Evolutionary conservation across 2,329 filamentous ascomycete genomes (phyloP).

Genomic region (Xylariaceae sp.): DNA sequence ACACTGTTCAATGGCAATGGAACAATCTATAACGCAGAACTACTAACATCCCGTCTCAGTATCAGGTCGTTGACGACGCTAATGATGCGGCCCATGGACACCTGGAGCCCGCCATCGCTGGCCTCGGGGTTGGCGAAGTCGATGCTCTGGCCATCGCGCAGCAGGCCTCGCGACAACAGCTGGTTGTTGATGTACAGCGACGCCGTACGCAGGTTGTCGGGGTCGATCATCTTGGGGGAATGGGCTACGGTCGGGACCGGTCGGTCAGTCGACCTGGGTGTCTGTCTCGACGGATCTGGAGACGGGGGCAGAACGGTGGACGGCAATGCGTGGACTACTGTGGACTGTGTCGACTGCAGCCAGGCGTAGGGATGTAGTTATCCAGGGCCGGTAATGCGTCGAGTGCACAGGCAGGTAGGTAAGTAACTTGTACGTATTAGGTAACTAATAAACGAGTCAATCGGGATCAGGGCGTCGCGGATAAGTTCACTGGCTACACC

Average conservation of each 20-base stretch:
- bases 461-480: neutral
- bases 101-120: slow-evolving; percentile 52
- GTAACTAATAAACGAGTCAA: neutral
- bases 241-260: neutral
- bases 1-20: no score
- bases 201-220: slow-evolving; percentile 59
- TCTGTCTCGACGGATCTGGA: neutral
- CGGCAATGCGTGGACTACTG: no score
- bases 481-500: neutral
- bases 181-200: slow-evolving; percentile 71
- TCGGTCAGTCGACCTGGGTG: neutral
- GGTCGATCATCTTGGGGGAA: slow-evolving; percentile 39
- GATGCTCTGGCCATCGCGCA: slow-evolving; percentile 66
- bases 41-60: slow-evolving; percentile 74
- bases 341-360: no score
- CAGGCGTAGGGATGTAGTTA: no score
- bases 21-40: neutral
- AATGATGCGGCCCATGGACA: slow-evolving; percentile 80
- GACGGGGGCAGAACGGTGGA: neutral
- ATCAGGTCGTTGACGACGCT: slow-evolving; percentile 92
- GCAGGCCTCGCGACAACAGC: slow-evolving; percentile 58
- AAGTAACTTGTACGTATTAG: neutral
- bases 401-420: neutral
- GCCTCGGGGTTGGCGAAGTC: slow-evolving; percentile 73
- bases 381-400: no score